Evolutionary conservation across 805 yeast genomes (phyloP).

Genomic region (Blastobotrys muscicola): DNA sequence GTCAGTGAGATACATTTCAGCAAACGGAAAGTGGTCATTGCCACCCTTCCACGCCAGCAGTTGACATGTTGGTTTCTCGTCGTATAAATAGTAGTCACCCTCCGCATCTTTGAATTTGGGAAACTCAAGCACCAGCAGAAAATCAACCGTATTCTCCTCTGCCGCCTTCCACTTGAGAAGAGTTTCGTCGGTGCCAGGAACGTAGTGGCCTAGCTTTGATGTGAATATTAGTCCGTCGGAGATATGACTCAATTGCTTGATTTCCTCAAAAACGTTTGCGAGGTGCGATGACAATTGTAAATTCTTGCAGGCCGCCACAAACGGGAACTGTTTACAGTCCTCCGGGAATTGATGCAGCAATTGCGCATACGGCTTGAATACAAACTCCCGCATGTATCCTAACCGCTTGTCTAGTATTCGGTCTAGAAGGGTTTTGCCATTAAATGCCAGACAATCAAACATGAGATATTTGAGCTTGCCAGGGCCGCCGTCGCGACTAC

Average conservation of each 20-base stretch:
- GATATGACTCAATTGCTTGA: constrained; percentile 59
- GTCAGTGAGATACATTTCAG: constrained; percentile 50
- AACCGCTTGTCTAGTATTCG: constrained; percentile 71
- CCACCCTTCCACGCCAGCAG: constrained; percentile 73
- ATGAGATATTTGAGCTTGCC: constrained; percentile 63
- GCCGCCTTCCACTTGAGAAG: constrained; percentile 96
- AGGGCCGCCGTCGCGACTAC: constrained; percentile 38
- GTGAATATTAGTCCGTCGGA: constrained; percentile 94
- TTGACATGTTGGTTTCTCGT: constrained; percentile 60
- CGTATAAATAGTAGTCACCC: constrained; percentile 58
- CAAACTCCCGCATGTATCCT: constrained; percentile 74
- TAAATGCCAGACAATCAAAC: constrained; percentile 84
- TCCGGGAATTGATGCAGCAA: constrained; percentile 64
- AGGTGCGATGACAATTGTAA: constrained; percentile 81
- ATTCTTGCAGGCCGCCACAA: constrained; percentile 74
- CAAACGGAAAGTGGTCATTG: constrained; percentile 50
- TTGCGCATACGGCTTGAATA: constrained; percentile 72
- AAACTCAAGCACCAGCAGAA: constrained; percentile 57
- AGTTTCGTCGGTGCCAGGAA: constrained; percentile 79
- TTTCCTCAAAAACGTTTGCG: constrained; percentile 59
- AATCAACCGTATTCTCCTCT: constrained; percentile 89
- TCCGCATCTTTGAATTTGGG: constrained; percentile 52
- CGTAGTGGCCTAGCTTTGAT: constrained; percentile 79
- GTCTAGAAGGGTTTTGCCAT: constrained; percentile 60
- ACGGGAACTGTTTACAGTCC: constrained; percentile 67